These are phyloP conservation scores for Murraya paniculata DNA, from an alignment of 345 rosid genomes.

Conservation along the genomic window DNA sequence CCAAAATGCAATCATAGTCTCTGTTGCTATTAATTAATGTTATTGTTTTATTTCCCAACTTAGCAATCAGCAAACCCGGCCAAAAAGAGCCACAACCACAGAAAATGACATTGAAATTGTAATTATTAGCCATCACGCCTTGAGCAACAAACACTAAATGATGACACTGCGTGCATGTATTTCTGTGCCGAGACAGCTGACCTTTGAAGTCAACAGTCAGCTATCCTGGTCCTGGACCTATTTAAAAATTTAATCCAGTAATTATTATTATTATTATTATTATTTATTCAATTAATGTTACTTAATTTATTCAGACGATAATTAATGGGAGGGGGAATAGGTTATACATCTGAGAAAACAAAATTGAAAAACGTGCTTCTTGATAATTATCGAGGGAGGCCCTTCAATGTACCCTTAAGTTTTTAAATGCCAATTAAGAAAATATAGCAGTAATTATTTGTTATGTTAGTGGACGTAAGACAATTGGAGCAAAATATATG, in stretches of 20 bases:
- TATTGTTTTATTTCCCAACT: constrained; percentile 16
- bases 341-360: background rate
- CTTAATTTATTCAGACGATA: background rate
- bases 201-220: constrained; percentile 41
- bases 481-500: constrained; percentile 14
- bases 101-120: constrained; percentile 32
- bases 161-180: constrained; percentile 39
- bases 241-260: background rate
- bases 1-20: constrained; percentile 56
- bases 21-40: constrained; percentile 27
- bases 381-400: background rate
- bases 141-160: constrained; percentile 36
- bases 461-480: constrained; percentile 21
- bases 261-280: background rate
- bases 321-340: background rate
- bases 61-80: constrained; percentile 26
- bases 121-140: constrained; percentile 56
- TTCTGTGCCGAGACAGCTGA: constrained; percentile 44
- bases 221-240: background rate
- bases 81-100: constrained; percentile 30
- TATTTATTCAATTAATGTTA: background rate
- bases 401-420: background rate
- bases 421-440: background rate
- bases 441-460: constrained; percentile 9
- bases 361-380: background rate